Evolutionary conservation across 306 rosid species (phyloP).

Genomic region (Betula pendula): DNA sequence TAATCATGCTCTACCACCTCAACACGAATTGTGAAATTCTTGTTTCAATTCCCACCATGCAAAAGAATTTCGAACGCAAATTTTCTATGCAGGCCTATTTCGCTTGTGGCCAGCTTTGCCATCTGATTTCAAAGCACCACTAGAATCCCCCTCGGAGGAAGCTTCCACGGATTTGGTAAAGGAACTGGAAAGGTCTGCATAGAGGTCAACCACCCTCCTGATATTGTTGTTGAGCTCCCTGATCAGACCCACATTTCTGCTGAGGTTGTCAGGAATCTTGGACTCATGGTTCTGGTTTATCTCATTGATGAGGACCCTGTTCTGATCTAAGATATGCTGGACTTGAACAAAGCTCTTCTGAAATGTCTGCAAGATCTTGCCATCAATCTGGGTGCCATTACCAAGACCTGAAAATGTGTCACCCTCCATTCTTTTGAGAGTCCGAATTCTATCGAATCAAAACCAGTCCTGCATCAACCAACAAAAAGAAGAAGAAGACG

Average conservation of each 20-base stretch:
- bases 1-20: constrained; percentile 38
- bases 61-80: constrained; percentile 33
- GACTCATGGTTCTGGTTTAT: constrained; percentile 98
- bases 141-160: constrained; percentile 95
- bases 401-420: constrained; percentile 73
- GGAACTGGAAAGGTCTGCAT: constrained; percentile 83
- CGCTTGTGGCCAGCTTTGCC: constrained; percentile 72
- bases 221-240: constrained; percentile 92
- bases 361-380: constrained; percentile 73
- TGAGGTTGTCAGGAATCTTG: constrained; percentile 82
- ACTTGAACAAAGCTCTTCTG: constrained; percentile 89
- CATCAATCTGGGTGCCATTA: constrained; percentile 65
- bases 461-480: constrained; percentile 51
- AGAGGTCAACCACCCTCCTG: constrained; percentile 89
- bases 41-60: constrained; percentile 40
- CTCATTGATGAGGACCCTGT: constrained; percentile 85
- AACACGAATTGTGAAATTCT: constrained; percentile 29
- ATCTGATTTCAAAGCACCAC: constrained; percentile 74
- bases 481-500: constrained; percentile 20
- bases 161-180: constrained; percentile 85
- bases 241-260: constrained; percentile 84
- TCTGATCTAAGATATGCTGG: constrained; percentile 86
- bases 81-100: constrained; percentile 56
- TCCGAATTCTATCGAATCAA: constrained; percentile 46
- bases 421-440: constrained; percentile 67